Base-by-base conservation (phyloP, 768 basidiomycete genomes). In the Cubamyces lactineus region DNA sequence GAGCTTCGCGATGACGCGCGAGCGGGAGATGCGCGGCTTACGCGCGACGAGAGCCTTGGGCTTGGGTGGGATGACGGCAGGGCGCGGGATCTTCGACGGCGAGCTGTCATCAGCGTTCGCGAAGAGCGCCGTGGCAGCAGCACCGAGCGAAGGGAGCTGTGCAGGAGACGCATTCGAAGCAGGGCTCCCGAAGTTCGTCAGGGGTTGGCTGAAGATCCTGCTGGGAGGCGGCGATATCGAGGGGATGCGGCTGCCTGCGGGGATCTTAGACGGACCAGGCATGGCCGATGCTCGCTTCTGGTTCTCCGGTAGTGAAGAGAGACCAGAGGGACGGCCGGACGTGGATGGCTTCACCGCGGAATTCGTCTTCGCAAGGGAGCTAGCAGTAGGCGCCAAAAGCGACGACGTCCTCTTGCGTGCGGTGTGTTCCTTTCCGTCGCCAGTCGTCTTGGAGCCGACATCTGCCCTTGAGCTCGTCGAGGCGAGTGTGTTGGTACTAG, bases 11-110 rank as follows among this genome's bases (percentile, higher is more conserved):
- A 92, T 91, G 42, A 93, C 89, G 63, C 86, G 88, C 26, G 89
- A 90, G 41, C 92, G 84, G 45, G 91, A 93, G 64, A 93, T 90
- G 8, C 90, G 84, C 4, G 91, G 91, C 70, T 85, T 87, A 59
- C 88, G 83, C 9, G 82, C 79, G 26, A 78, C 65, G 19, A 75
- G 59, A 16, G 69, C 63, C 59, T 75, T 77, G 5, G 69, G 69
- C 56, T 72, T 75, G 16, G 67, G 66, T 17, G 72, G 67, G 11
- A 67, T 60, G 8, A 70, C 58, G 2, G 63, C 61, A 11, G 55
- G 53, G 13, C 47, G 60, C 1, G 59, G 65, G 59, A 62, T 65
- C 51, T 54, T 55, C 26, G 54, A 62, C 38, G 64, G 60, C 19
- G 64, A 63, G 54, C 53, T 58, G 3, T 57, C 59, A 5, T 53